Base-by-base conservation (phyloP, 2,329 filamentous ascomycete genomes). In the Fusarium oxysporum region DNA sequence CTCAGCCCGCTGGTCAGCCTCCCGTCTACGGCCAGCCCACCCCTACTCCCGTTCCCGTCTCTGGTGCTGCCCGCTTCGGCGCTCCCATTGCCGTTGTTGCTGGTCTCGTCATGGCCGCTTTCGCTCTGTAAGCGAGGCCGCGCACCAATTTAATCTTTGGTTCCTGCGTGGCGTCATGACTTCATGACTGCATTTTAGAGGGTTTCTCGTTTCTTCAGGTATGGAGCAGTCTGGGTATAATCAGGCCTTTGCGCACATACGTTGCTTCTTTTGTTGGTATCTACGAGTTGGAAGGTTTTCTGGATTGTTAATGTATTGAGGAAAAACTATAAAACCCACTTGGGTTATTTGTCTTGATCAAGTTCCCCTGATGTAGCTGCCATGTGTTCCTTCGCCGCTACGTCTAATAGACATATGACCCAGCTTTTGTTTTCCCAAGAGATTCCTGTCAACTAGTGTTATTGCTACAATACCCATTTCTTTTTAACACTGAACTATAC, bases 81-180 rank as follows among this genome's bases (percentile, higher is more conserved):
- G 82, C 80, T 73, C 81, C 82, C 41, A 55, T 85, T 56, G 82
- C 82, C 66, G 71, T 83, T 30, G 54, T 85, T 63, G 83, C 79
- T 71, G 83, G 82, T 74, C 74, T 85, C 32, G 81, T 82, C 68
- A 78, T 83, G 68, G 84, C 84, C 68, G 70, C 82, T 70, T 70
- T 86, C 56, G 84, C 83, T 76, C 79, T 86, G 79, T 87, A 83
- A 85, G 77, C 59, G 62, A 62, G 56, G 66, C 56, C 61, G 59
- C 64, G 48, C 44, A 53, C 58, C 50, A 62, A 53, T 62, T 61
- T 72, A 57, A 62, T 77, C 45, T 73, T 72, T 66, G 70, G 66
- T 74, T 77, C 74, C 58, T 76, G 70, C 66, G 58, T 73, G 74
- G 70, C 68, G 76, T 76, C 74, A 76, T 78, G 76, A 78, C 68